Evolutionary conservation across 306 rosid species (phyloP).

Genomic region (Prunus salicina): DNA sequence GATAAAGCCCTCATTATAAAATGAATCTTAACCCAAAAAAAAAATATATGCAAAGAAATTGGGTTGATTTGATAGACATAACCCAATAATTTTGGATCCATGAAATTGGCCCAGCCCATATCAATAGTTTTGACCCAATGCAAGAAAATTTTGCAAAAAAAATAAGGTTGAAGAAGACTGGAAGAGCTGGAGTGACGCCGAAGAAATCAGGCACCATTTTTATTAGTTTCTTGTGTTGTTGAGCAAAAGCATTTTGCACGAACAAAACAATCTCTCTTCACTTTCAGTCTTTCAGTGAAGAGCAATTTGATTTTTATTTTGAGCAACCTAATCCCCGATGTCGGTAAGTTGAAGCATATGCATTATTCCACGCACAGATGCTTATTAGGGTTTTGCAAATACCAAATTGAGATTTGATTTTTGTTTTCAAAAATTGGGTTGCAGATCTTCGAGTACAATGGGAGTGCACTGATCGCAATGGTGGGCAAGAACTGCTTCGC

Average conservation of each 20-base stretch:
- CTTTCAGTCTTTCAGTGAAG: slow-evolving; percentile 1
- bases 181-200: slow-evolving; percentile 14
- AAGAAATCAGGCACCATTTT: background rate
- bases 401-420: background rate
- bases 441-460: slow-evolving; percentile 94
- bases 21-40: too few species aligned
- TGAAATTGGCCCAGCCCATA: background rate
- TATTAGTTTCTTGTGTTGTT: background rate
- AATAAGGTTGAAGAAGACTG: background rate
- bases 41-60: background rate
- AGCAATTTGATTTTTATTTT: background rate
- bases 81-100: background rate
- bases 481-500: slow-evolving; percentile 99
- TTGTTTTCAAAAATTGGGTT: background rate
- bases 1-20: too few species aligned
- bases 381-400: background rate
- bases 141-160: background rate
- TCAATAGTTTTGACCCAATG: background rate
- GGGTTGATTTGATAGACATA: background rate
- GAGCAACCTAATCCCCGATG: slow-evolving; percentile 12
- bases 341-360: slow-evolving; percentile 22
- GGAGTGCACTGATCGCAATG: slow-evolving; percentile 92
- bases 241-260: background rate
- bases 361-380: background rate
- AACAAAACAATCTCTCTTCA: slow-evolving; percentile 9